Conservation (phyloP, 805 yeast species). For the Metschnikowia lachancei region DNA sequence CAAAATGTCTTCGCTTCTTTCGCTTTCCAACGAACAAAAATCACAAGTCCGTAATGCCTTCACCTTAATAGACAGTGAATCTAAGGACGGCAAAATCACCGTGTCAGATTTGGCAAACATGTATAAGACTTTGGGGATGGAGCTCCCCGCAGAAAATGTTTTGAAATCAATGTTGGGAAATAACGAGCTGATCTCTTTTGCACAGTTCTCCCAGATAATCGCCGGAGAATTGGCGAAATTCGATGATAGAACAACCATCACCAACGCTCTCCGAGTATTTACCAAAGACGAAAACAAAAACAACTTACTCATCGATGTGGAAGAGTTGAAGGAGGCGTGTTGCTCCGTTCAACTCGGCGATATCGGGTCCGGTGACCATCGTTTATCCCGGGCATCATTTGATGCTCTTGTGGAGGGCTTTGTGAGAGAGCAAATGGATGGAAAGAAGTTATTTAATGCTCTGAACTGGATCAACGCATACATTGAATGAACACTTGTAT, state of each 20-base stretch:
- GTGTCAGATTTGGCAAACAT: slow-evolving; percentile 53
- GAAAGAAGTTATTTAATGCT: slow-evolving; percentile 58
- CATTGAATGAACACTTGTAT: slow-evolving; percentile 27
- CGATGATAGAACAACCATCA: slow-evolving; percentile 49
- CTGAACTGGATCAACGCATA: slow-evolving; percentile 59
- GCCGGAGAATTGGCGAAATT: slow-evolving; percentile 52
- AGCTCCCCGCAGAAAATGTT: slow-evolving; percentile 41
- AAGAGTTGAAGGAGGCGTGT: slow-evolving; percentile 47
- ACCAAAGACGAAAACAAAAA: slow-evolving; percentile 28
- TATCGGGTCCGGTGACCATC: slow-evolving; percentile 45
- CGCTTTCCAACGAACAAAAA: slow-evolving; percentile 60
- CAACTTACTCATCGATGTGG: slow-evolving; percentile 47
- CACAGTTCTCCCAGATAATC: slow-evolving; percentile 64
- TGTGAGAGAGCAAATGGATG: slow-evolving; percentile 53
- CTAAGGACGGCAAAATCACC: slow-evolving; percentile 64
- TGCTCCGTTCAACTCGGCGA: slow-evolving; percentile 47
- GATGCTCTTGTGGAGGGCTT: slow-evolving; percentile 54
- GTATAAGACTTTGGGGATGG: slow-evolving; percentile 52
- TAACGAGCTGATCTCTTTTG: slow-evolving; percentile 51
- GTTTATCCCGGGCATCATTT: slow-evolving; percentile 45
- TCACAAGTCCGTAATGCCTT: slow-evolving; percentile 70
- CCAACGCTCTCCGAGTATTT: slow-evolving; percentile 59
- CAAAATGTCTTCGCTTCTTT: slow-evolving; percentile 26
- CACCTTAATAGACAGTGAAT: slow-evolving; percentile 74
- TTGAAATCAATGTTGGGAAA: slow-evolving; percentile 51